Evolutionary conservation across 2,329 filamentous ascomycete species (phyloP).

Genomic region (Exophiala bonariae): DNA sequence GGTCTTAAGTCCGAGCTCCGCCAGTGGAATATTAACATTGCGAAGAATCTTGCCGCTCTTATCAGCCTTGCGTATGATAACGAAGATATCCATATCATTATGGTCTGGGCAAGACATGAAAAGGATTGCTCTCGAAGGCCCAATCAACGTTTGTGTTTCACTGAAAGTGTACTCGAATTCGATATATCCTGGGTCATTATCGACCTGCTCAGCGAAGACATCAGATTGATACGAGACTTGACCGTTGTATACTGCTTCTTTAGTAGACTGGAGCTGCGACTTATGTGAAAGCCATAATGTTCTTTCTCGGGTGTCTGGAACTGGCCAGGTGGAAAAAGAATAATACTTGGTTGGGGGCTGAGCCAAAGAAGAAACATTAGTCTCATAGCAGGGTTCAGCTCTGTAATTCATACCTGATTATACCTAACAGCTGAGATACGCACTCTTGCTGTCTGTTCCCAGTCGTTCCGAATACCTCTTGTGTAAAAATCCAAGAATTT

Average conservation of each 20-base stretch:
- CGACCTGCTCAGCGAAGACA: conserved; percentile 2
- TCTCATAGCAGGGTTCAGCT: background rate
- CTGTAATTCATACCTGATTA: conserved; percentile 26
- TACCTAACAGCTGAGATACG: conserved; percentile 31
- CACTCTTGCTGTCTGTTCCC: conserved; percentile 47
- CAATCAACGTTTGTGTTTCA: conserved; percentile 42
- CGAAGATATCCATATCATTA: conserved; percentile 48
- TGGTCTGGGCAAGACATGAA: conserved; percentile 44
- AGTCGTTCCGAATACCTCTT: conserved; percentile 45
- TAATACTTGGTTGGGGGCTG: background rate
- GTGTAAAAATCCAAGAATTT: conserved; percentile 50
- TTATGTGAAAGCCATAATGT: conserved; percentile 32
- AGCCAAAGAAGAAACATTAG: background rate
- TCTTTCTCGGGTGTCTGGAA: conserved; percentile 13
- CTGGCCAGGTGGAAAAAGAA: conserved; percentile 31
- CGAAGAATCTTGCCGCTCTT: conserved; percentile 42
- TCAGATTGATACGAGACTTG: conserved; percentile 36
- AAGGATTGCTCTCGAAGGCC: conserved; percentile 47
- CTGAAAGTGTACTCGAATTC: conserved; percentile 44
- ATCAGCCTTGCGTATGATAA: conserved; percentile 46
- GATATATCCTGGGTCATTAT: conserved; percentile 13
- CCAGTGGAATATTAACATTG: conserved; percentile 45
- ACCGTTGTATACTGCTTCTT: background rate
- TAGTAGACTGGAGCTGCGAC: conserved; percentile 6
- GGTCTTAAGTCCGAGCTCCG: conserved; percentile 33